Evolutionary conservation across 2,329 filamentous ascomycete genomes (phyloP).

Genomic region (Massarina eburnea): DNA sequence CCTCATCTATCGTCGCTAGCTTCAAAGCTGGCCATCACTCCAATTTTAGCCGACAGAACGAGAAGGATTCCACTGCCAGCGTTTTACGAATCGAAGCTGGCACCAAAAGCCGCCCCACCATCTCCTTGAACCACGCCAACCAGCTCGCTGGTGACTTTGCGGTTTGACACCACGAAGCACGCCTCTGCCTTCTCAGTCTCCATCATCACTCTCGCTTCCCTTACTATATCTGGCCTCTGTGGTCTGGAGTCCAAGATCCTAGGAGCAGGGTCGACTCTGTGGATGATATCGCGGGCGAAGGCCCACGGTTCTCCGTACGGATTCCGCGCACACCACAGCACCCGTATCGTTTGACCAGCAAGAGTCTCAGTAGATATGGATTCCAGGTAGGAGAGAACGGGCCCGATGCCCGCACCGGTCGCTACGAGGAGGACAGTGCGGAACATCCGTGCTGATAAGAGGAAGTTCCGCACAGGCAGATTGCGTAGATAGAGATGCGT

Average conservation of each 20-base stretch:
- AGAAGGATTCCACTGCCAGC: too few species aligned
- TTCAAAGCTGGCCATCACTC: too few species aligned
- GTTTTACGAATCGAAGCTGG: constrained; percentile 71
- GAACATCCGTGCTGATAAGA: constrained; percentile 41
- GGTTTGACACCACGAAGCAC: constrained; percentile 74
- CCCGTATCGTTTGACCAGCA: constrained; percentile 47
- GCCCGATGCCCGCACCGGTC: constrained; percentile 43
- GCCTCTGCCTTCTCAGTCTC: constrained; percentile 62
- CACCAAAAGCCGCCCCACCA: constrained; percentile 69
- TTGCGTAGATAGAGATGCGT: constrained; percentile 41
- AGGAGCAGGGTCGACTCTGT: constrained; percentile 64
- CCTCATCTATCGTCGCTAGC: too few species aligned
- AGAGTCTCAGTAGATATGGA: constrained; percentile 46
- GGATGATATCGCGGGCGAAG: constrained; percentile 63
- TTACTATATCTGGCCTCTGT: constrained; percentile 63
- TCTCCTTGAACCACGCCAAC: constrained; percentile 70
- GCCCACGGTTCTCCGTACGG: constrained; percentile 56
- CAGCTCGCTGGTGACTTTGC: constrained; percentile 66
- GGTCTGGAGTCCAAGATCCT: constrained; percentile 68
- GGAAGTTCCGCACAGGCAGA: constrained; percentile 39
- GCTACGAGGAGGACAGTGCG: constrained; percentile 41
- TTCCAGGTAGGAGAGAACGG: constrained; percentile 53
- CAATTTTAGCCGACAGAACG: too few species aligned
- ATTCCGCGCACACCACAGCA: constrained; percentile 70
- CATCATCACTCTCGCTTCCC: constrained; percentile 57